Base-by-base conservation (phyloP, 164 flowering plant genomes). In the Pachysandra terminalis region DNA sequence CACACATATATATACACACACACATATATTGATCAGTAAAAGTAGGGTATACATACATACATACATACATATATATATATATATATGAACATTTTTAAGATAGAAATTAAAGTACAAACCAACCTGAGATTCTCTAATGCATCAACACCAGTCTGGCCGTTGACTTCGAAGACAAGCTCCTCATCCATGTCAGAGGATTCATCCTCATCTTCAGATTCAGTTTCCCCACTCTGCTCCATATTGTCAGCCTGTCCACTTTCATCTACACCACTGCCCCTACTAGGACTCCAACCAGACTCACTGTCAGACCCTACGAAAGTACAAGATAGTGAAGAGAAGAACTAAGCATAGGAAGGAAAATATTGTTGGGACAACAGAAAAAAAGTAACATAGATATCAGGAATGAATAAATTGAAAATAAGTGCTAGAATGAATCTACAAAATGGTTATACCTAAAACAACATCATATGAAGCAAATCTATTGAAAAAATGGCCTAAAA, bases 101-200 rank as follows among this genome's bases (percentile, higher is more conserved):
- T n/a, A n/a, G n/a, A n/a, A n/a, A n/a, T n/a, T n/a, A n/a, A 32
- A 32, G 17, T 51, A 40, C 15, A 35, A 63, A 17, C 65, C 19
- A 58, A 85, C 87, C 88, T 81, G 45, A 60, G 40, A 64, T 19
- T 48, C 3, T 37, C n/a, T 56, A 82, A 70, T 68, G 72, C 71
- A 52, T 74, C 74, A 63, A 57, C 53, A 66, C 48, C 32, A 65
- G 65, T 49, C 40, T 70, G 71, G 27, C 32, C 68, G 55, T 59
- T 68, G 17, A 59, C 57, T 64, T 53, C 64, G 9, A 70, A 10
- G 14, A 76, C 78, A 69, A 59, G 19, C 54, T 66, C 86, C 59
- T 78, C 60, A 66, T 82, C 88, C 0, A 71, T 52, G 32, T 75
- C 81, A 57, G 75, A 81, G 10, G 61, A 58, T 65, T 74, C 84